Conservation (phyloP, 2,329 filamentous ascomycete species). For the Neonectria ditissima region DNA sequence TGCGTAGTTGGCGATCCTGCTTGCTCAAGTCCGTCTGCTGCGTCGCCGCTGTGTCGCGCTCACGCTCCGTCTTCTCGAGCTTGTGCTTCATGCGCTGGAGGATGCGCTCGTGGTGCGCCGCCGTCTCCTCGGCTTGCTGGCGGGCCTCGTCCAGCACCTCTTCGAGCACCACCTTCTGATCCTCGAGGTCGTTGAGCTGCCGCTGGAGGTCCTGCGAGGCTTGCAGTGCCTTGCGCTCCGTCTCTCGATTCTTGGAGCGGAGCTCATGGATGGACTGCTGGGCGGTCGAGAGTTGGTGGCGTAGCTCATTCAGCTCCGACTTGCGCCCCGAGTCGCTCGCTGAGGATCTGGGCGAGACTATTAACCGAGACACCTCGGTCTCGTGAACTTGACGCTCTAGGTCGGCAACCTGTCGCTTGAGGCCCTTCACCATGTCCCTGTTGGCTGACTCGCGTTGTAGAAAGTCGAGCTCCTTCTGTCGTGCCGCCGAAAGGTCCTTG, state of each 20-base stretch:
- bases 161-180: conserved; percentile 69
- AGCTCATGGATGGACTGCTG: conserved; percentile 70
- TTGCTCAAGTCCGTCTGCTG: conserved; percentile 57
- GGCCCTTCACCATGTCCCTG: conserved; percentile 70
- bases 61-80: conserved; percentile 63
- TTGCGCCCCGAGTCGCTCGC: conserved; percentile 64
- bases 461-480: conserved; percentile 74
- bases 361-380: conserved; percentile 65
- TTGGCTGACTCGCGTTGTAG: conserved; percentile 74
- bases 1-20: conserved; percentile 70
- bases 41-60: conserved; percentile 54
- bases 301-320: conserved; percentile 68
- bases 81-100: conserved; percentile 60
- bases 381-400: conserved; percentile 77
- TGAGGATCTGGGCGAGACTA: conserved; percentile 59
- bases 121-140: conserved; percentile 62
- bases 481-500: conserved; percentile 71
- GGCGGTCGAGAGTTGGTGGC: conserved; percentile 70
- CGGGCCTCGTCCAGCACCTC: conserved; percentile 68
- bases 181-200: conserved; percentile 68
- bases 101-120: conserved; percentile 57
- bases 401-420: conserved; percentile 74
- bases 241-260: conserved; percentile 61
- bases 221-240: conserved; percentile 59
- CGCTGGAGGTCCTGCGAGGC: conserved; percentile 62